These are phyloP conservation scores for Silene coronaria DNA, from an alignment of 179 eudicot species.

Conservation along the genomic window DNA sequence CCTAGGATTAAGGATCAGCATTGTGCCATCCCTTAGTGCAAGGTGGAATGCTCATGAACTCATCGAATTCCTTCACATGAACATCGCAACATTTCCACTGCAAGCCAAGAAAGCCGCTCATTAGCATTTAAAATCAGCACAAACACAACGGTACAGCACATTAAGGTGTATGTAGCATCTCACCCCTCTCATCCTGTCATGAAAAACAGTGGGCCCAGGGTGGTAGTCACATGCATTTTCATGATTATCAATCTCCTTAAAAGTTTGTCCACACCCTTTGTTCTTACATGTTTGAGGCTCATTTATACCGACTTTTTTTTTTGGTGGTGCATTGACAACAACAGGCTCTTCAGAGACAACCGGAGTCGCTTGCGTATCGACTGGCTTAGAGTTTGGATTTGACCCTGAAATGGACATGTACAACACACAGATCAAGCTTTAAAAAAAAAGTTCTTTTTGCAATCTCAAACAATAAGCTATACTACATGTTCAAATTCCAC, in stretches of 20 bases:
- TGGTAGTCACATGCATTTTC: conserved; percentile 79
- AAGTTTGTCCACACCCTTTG: conserved; percentile 82
- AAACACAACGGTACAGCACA: neutral
- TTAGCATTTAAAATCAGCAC: neutral
- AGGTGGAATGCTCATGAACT: conserved; percentile 85
- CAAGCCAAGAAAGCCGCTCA: conserved; percentile 19
- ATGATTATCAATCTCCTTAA: conserved; percentile 76
- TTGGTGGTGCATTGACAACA: conserved; percentile 34
- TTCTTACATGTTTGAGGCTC: conserved; percentile 80
- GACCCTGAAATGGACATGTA: conserved; percentile 46
- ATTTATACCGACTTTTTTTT: conserved; percentile 52
- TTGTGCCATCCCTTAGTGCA: conserved; percentile 95
- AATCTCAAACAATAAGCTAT: neutral
- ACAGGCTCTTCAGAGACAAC: conserved; percentile 24
- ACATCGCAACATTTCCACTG: conserved; percentile 98
- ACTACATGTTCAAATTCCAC: neutral
- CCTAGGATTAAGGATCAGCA: conserved; percentile 50
- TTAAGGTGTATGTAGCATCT: conserved; percentile 25
- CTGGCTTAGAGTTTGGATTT: conserved; percentile 41
- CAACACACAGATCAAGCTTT: neutral
- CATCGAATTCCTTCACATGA: conserved; percentile 90
- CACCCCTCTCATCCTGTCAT: conserved; percentile 89
- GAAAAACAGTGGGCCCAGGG: conserved; percentile 90
- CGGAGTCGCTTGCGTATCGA: conserved; percentile 24
- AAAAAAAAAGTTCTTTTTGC: neutral